Conservation (phyloP, 805 yeast species). For the Sugiyamaella lignohabitans region DNA sequence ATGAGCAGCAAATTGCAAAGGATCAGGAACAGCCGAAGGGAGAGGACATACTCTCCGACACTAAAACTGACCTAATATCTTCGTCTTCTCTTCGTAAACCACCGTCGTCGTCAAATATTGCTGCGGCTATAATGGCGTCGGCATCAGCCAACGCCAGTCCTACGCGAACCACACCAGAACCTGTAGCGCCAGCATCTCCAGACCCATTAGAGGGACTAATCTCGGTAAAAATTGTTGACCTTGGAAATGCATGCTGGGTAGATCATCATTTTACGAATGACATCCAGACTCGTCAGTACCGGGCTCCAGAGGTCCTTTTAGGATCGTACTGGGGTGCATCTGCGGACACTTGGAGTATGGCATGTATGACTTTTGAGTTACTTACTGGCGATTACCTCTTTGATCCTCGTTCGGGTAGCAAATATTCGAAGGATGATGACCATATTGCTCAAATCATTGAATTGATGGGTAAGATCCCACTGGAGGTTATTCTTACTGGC, state of each 20-base stretch:
- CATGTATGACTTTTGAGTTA: slow-evolving; percentile 83
- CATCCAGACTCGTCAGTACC: slow-evolving; percentile 85
- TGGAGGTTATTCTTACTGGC: slow-evolving; percentile 51
- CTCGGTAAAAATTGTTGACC: slow-evolving; percentile 82
- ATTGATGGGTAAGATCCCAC: slow-evolving; percentile 63
- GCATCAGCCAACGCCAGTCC: not conserved
- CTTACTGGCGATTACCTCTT: slow-evolving; percentile 91
- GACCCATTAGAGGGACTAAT: slow-evolving; percentile 44
- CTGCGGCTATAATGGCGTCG: not conserved
- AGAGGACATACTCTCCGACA: not conserved
- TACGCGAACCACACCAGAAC: not conserved
- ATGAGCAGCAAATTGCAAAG: too few species aligned
- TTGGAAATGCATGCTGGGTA: slow-evolving; percentile 86
- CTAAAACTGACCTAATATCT: not conserved
- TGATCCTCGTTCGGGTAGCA: slow-evolving; percentile 59
- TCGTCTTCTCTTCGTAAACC: not conserved
- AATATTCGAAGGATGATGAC: slow-evolving; percentile 86
- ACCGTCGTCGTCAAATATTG: not conserved
- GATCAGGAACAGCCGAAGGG: too few species aligned
- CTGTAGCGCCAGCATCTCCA: too few species aligned
- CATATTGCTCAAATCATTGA: slow-evolving; percentile 95
- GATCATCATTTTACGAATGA: slow-evolving; percentile 79
- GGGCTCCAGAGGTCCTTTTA: slow-evolving; percentile 81
- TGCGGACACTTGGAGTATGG: slow-evolving; percentile 94
- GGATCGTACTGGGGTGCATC: slow-evolving; percentile 93